A percentile compares a stretch with the other conserved stretches of the same genome.
Conservation (phyloP, 306 rosid species). For the Begonia peltatifolia region DNA sequence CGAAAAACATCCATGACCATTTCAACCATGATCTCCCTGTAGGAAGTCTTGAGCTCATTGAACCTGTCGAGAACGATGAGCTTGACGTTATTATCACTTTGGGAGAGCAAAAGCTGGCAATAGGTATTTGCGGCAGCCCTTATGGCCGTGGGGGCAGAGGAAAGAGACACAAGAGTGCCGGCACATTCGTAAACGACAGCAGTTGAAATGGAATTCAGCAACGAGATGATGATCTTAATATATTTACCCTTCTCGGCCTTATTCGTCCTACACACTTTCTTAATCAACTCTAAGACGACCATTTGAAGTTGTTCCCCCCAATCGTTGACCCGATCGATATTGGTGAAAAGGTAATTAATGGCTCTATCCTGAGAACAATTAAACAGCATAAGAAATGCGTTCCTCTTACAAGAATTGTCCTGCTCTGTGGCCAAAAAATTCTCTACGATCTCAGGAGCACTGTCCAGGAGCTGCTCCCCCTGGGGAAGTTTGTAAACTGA, state of each 20-base stretch:
- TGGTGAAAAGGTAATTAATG: constrained; percentile 37
- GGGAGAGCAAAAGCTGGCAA: constrained; percentile 65
- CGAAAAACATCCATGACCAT: constrained; percentile 90
- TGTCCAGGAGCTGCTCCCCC: constrained; percentile 66
- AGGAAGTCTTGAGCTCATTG: constrained; percentile 54
- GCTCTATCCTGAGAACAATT: constrained; percentile 86
- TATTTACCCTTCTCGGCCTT: constrained; percentile 79
- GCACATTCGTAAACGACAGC: constrained; percentile 94
- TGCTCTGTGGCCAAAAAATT: constrained; percentile 64
- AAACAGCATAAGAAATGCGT: constrained; percentile 92
- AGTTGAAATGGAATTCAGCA: constrained; percentile 55
- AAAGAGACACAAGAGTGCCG: constrained; percentile 68
- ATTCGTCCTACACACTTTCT: constrained; percentile 71
- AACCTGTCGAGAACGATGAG: constrained; percentile 79
- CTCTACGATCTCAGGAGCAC: constrained; percentile 77
- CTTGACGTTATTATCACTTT: constrained; percentile 93
- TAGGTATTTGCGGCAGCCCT: constrained; percentile 77
- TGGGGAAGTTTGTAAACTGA: constrained; percentile 67
- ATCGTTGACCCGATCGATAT: constrained; percentile 57
- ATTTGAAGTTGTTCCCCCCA: constrained; percentile 90
- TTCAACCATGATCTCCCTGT: constrained; percentile 86
- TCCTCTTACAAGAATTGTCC: constrained; percentile 68
- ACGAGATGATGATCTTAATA: constrained; percentile 61
- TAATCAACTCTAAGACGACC: constrained; percentile 77
- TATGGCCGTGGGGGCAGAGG: constrained; percentile 89